These are phyloP conservation scores for Solanum sparsipilum DNA, from an alignment of 257 asterid genomes.

Conservation along the genomic window DNA sequence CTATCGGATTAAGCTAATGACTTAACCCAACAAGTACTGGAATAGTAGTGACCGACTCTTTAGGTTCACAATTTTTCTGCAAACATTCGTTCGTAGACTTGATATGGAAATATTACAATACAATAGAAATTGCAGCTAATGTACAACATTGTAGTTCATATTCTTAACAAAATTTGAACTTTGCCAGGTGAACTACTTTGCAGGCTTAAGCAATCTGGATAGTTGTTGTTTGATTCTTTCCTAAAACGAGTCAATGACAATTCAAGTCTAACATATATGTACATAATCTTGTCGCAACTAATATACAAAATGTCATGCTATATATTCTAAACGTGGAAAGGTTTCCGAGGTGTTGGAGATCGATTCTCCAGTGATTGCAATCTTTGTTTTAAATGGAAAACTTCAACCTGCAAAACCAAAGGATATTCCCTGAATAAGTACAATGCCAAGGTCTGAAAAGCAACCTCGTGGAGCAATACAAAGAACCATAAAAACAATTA, in stretches of 20 bases:
- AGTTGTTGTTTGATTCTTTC: neutral
- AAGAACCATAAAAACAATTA: neutral
- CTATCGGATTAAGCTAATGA: neutral
- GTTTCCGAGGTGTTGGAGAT: conserved; percentile 91
- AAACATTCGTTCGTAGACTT: neutral
- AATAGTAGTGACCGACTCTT: neutral
- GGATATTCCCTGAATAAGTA: neutral
- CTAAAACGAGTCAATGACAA: neutral
- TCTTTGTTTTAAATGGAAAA: conserved; percentile 87
- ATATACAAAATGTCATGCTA: neutral
- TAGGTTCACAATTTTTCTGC: neutral
- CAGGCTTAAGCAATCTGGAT: neutral
- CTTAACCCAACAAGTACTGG: neutral
- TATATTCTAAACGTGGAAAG: conserved; percentile 47
- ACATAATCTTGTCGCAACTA: neutral
- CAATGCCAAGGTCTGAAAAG: neutral
- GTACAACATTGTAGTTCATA: neutral
- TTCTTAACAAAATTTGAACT: neutral
- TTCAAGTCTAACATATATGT: neutral
- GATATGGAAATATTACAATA: neutral
- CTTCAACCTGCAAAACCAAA: conserved; percentile 58
- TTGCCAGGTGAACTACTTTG: neutral
- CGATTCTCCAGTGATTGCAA: conserved; percentile 79
- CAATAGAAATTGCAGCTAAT: neutral
- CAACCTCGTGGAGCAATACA: neutral